These are phyloP conservation scores for Metarhizium sp. DNA, from an alignment of 2,329 filamentous ascomycete genomes.

Conservation along the genomic window DNA sequence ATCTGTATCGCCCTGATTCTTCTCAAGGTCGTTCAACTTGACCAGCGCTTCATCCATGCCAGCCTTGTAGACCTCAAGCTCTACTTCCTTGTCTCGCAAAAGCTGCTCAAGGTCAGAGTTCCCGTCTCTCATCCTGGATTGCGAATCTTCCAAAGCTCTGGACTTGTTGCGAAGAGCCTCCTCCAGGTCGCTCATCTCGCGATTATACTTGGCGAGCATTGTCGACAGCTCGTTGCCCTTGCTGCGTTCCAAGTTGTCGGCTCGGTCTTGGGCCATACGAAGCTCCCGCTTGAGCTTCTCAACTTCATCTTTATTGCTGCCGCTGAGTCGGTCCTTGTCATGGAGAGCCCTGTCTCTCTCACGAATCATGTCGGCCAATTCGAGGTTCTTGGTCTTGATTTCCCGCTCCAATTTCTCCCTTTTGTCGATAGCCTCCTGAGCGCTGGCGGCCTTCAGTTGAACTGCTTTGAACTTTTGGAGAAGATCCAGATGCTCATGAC, in stretches of 20 bases:
- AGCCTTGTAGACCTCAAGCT: constrained; percentile 95
- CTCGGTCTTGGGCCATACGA: constrained; percentile 81
- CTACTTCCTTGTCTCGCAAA: constrained; percentile 90
- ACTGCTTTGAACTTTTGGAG: constrained; percentile 94
- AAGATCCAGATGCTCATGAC: constrained; percentile 89
- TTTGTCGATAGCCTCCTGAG: constrained; percentile 90
- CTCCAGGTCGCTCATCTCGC: constrained; percentile 93
- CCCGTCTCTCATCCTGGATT: constrained; percentile 67
- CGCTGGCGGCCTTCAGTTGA: constrained; percentile 92
- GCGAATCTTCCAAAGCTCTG: constrained; percentile 73
- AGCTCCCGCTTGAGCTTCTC: constrained; percentile 93
- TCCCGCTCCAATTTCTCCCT: constrained; percentile 94
- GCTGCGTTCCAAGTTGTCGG: constrained; percentile 82
- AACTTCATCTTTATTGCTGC: constrained; percentile 82
- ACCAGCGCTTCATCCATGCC: constrained; percentile 95
- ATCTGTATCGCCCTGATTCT: constrained; percentile 66
- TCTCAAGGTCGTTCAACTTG: constrained; percentile 80
- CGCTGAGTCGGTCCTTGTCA: constrained; percentile 80
- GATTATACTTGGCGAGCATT: constrained; percentile 91
- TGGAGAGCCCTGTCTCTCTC: constrained; percentile 90
- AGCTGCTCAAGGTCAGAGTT: constrained; percentile 78
- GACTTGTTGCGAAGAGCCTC: constrained; percentile 86
- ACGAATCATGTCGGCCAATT: constrained; percentile 95
- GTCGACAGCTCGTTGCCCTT: constrained; percentile 94
- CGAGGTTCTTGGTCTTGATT: constrained; percentile 99